Evolutionary conservation across 78 protist species (phyloP).

Genomic region (Blattamonas nauphoetae): DNA sequence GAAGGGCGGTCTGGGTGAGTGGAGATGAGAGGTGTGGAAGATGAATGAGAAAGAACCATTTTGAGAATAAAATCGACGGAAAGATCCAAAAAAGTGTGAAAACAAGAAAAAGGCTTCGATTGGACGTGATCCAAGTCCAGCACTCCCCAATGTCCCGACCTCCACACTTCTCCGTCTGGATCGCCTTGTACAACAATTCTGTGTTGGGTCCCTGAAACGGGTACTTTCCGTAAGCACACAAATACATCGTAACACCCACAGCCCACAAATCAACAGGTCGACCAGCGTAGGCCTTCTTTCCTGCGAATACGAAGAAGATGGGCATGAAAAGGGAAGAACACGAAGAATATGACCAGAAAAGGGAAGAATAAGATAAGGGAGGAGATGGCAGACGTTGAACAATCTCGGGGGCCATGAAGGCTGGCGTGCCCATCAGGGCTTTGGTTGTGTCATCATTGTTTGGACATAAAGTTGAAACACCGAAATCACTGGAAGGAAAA

Average conservation of each 20-base stretch:
- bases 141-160: neutral
- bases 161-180: slow-evolving; percentile 4
- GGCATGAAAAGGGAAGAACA: neutral
- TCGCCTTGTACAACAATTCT: neutral
- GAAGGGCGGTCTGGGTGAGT: neutral
- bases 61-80: neutral
- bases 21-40: neutral
- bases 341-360: neutral
- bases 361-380: neutral
- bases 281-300: neutral
- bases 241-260: slow-evolving; percentile 41
- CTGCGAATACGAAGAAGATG: neutral
- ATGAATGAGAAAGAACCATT: neutral
- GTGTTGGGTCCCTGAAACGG: slow-evolving; percentile 29
- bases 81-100: neutral
- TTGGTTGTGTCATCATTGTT: neutral
- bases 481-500: neutral
- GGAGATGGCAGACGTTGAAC: neutral
- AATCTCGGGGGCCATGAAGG: slow-evolving; percentile 26
- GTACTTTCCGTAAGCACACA: slow-evolving; percentile 11
- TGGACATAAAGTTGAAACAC: neutral
- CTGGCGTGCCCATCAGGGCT: slow-evolving; percentile 20
- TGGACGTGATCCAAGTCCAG: neutral
- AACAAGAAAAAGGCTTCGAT: neutral
- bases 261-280: slow-evolving; percentile 48